Evolutionary conservation across 306 rosid genomes (phyloP), one percentile per base, ranked within the genome.

Genomic region (Begonia loranthoides): DNA sequence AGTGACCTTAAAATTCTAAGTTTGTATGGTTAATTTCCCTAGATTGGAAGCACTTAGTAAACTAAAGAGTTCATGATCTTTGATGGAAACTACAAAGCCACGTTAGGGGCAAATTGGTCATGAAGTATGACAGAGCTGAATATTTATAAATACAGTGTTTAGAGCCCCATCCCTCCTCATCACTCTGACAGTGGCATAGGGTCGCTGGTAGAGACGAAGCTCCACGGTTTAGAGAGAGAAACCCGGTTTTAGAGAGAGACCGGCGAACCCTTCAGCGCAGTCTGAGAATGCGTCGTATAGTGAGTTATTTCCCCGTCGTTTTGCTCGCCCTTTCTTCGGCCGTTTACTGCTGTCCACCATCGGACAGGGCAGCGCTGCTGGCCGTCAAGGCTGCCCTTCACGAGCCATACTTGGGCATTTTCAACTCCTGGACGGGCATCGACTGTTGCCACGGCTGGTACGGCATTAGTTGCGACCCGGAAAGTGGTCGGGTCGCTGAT

Each of bases 361-460:
- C 93, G 0, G 99, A 92, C 44, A 60, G 82, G 64, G 80, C 70
- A 2, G 94, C 94, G 3, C 75, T 92, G 3, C 59, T 87, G 16
- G 79, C 79, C 0, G 73, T 92, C 76, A 92, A 61, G 57, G 80
- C 87, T 0, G 82, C 78, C 0, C 96, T 92, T 41, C 68, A 73
- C 43, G 99, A 87, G 55, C 70, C 93, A 0, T 19, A 78, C 13
- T 44, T 83, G 33, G 93, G 88, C 10, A 73, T 92, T 62, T 92
- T 92, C 75, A 67, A 71, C 65, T 70, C 96, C 0, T 92, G 99
- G 99, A 69, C 71, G 2, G 94, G 99, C 49, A 10, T 54, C 43
- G 93, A 92, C 57, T 92, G 99, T 50, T 92, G 99, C 64, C 66
- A 67, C 66, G 69, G 63, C 10, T 92, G 99, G 99, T 73, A 83